phyloP scores from a whole-genome alignment of 1,284 basidiomycete genomes.

The Irpex sp. region DNA sequence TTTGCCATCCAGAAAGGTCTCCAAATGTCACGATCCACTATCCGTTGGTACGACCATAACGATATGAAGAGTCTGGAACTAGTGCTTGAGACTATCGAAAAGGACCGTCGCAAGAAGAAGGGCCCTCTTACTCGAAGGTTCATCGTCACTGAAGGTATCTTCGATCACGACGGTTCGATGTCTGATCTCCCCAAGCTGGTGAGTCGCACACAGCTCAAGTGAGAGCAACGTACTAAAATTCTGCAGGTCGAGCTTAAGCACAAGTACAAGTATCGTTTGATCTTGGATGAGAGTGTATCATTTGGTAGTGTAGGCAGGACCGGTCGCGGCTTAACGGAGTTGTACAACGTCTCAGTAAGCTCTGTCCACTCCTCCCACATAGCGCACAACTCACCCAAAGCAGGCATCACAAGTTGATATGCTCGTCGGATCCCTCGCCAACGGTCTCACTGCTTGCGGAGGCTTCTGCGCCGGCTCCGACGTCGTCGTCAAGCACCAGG shows the following conservation, averaged over 20 bases:
- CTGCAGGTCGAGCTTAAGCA: constrained; percentile 85
- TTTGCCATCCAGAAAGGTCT: constrained; percentile 98
- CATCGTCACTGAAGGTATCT: constrained; percentile 96
- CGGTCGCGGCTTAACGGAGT: constrained; percentile 90
- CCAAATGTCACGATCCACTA: constrained; percentile 88
- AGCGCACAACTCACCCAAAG: not conserved
- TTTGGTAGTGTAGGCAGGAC: constrained; percentile 92
- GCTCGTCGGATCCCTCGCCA: constrained; percentile 84
- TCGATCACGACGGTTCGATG: constrained; percentile 92
- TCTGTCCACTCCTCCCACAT: not conserved
- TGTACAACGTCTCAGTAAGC: constrained; percentile 85
- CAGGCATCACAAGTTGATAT: constrained; percentile 75
- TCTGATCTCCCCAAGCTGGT: constrained; percentile 88
- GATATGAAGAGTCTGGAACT: constrained; percentile 89
- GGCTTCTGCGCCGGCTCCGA: constrained; percentile 93
- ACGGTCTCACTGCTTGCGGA: constrained; percentile 78
- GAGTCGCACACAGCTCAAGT: constrained; percentile 25
- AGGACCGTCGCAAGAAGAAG: constrained; percentile 82
- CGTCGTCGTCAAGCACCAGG: constrained; percentile 86
- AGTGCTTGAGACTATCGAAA: constrained; percentile 78
- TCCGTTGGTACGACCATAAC: constrained; percentile 96
- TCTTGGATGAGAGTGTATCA: constrained; percentile 92
- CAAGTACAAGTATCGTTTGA: constrained; percentile 93
- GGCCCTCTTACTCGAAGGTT: constrained; percentile 85
- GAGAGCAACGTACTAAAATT: not conserved